Percentiles rank a stretch among this genome's conserved stretches.
Conservation (phyloP, 2,329 filamentous ascomycete genomes). For the Epichloe brachyelytri region DNA sequence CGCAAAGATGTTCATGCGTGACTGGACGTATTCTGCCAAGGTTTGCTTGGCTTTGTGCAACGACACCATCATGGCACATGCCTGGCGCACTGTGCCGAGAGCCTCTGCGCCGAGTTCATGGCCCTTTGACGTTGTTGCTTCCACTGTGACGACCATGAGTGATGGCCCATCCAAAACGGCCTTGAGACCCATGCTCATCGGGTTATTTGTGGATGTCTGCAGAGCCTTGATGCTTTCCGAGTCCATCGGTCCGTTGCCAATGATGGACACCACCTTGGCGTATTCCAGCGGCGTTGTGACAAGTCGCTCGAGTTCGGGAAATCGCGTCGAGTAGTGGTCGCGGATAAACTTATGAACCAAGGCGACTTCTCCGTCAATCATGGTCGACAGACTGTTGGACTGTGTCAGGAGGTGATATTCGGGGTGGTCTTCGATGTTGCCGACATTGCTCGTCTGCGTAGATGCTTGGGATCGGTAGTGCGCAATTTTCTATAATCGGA, state of each 20-base stretch:
- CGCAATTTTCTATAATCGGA: constrained; percentile 58
- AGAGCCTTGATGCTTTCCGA: constrained; percentile 66
- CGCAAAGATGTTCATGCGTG: constrained; percentile 90
- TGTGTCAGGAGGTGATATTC: constrained; percentile 82
- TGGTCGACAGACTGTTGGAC: constrained; percentile 79
- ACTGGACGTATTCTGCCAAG: constrained; percentile 88
- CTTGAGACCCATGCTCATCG: constrained; percentile 61
- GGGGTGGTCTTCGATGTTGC: constrained; percentile 82
- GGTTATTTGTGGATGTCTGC: constrained; percentile 64
- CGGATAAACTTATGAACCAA: constrained; percentile 93
- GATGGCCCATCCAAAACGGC: constrained; percentile 78
- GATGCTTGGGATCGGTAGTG: constrained; percentile 60
- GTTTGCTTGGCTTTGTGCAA: constrained; percentile 78
- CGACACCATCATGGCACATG: constrained; percentile 78
- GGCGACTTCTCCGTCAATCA: constrained; percentile 85
- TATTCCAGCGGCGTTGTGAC: constrained; percentile 90
- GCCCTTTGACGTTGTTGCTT: constrained; percentile 82
- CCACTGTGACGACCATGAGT: constrained; percentile 90
- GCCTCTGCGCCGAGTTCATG: constrained; percentile 64
- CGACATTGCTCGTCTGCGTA: constrained; percentile 51
- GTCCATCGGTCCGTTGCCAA: constrained; percentile 85
- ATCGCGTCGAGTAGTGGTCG: constrained; percentile 88
- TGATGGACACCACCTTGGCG: constrained; percentile 84
- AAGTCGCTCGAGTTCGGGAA: constrained; percentile 82
- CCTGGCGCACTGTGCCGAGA: constrained; percentile 58